Evolutionary conservation across 768 basidiomycete genomes (phyloP).

Genomic region (Exidia glandulosa): DNA sequence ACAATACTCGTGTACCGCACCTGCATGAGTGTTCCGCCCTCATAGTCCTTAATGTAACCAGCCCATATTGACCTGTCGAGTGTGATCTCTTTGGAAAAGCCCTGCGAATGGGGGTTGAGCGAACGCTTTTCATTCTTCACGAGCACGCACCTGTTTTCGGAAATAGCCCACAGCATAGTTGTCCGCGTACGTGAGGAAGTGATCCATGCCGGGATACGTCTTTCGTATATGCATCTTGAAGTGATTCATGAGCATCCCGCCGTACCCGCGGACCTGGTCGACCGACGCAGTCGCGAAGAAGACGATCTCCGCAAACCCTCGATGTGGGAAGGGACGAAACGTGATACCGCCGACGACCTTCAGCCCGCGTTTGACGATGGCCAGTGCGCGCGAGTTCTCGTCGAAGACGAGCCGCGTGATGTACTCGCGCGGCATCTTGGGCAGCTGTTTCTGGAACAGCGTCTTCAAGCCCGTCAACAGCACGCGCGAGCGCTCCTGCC

Average conservation of each 20-base stretch:
- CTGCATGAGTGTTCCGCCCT: conserved; percentile 99
- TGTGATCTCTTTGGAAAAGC: conserved; percentile 94
- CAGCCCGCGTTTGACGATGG: conserved; percentile 88
- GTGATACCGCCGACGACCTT: conserved; percentile 98
- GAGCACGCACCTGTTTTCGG: conserved; percentile 62
- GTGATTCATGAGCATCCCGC: conserved; percentile 96
- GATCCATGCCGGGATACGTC: conserved; percentile 77
- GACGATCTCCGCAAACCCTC: conserved; percentile 94
- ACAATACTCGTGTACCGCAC: too few species aligned
- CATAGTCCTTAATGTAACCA: conserved; percentile 99
- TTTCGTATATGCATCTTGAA: conserved; percentile 87
- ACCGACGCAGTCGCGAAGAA: conserved; percentile 96
- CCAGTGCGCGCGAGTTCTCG: conserved; percentile 80
- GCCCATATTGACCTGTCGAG: conserved; percentile 90
- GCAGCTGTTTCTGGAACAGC: conserved; percentile 92
- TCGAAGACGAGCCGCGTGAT: conserved; percentile 94
- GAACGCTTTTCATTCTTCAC: neutral
- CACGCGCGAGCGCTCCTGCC: conserved; percentile 60
- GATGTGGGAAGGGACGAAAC: conserved; percentile 89
- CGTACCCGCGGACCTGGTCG: conserved; percentile 96
- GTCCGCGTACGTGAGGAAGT: conserved; percentile 97
- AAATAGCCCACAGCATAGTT: conserved; percentile 99
- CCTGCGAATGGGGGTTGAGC: conserved; percentile 20
- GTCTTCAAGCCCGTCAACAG: conserved; percentile 93
- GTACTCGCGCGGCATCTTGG: conserved; percentile 98